A percentile compares a stretch with the other conserved stretches of the same genome.
phyloP scores from a whole-genome alignment of 345 rosid genomes.

The Limnanthes douglasii region DNA sequence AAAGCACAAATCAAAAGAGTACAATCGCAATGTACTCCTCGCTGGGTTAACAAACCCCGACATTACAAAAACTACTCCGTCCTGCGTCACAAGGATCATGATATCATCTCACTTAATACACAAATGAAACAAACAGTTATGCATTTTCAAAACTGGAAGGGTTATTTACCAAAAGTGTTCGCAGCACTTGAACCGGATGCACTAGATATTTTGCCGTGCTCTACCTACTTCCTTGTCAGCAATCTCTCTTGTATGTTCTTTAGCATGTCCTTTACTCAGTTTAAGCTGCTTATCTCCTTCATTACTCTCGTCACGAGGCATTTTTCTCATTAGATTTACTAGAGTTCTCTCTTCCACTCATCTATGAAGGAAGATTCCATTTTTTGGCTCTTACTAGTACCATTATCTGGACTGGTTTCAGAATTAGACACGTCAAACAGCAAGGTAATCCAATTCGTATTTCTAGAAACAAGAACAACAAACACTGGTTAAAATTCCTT shows the following conservation, averaged over 20 bases:
- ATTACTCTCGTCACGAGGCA: slow-evolving; percentile 7
- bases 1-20: slow-evolving; percentile 81
- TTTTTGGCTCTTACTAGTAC: slow-evolving; percentile 19
- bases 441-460: too few relatives aligned
- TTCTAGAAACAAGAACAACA: too few relatives aligned
- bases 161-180: slow-evolving; percentile 35
- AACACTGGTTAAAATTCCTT: too few relatives aligned
- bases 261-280: slow-evolving; percentile 3
- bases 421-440: slow-evolving; percentile 23
- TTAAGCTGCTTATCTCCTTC: slow-evolving; percentile 10
- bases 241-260: slow-evolving; percentile 3
- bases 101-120: slow-evolving; percentile 5
- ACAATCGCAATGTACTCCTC: slow-evolving; percentile 57
- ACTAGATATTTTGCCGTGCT: slow-evolving; percentile 2
- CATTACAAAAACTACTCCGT: slow-evolving; percentile 69
- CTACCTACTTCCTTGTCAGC: slow-evolving; percentile 1
- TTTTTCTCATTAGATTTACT: slow-evolving; percentile 14
- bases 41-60: slow-evolving; percentile 90
- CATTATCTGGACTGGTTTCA: slow-evolving; percentile 10
- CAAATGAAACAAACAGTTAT: background rate
- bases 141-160: slow-evolving; percentile 3
- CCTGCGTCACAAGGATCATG: slow-evolving; percentile 30
- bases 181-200: slow-evolving; percentile 10
- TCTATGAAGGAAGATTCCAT: slow-evolving; percentile 83
- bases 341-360: slow-evolving; percentile 25